Conservation (phyloP, 495 filamentous ascomycete genomes). For the Xylaria bambusicola region DNA sequence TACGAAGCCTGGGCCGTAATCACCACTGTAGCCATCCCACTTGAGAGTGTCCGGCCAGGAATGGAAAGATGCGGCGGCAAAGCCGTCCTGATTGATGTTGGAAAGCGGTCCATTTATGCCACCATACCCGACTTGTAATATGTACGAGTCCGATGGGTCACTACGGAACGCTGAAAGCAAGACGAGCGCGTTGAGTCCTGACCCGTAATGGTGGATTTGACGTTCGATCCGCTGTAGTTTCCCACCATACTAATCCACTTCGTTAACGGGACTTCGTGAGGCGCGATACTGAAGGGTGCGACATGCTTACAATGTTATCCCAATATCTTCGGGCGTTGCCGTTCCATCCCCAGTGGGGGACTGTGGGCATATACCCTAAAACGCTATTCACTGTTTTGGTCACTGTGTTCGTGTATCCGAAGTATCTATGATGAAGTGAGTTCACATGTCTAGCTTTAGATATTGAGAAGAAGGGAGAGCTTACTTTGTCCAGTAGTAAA, state of each 20-base stretch:
- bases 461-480: not conserved
- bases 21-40: slow-evolving; percentile 56
- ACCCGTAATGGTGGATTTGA: slow-evolving; percentile 60
- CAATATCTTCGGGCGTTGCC: slow-evolving; percentile 57
- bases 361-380: slow-evolving; percentile 52
- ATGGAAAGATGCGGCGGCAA: slow-evolving; percentile 53
- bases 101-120: slow-evolving; percentile 49
- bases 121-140: slow-evolving; percentile 51
- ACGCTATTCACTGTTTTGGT: slow-evolving; percentile 52
- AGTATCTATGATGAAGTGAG: slow-evolving; percentile 36
- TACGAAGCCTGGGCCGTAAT: slow-evolving; percentile 54
- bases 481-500: slow-evolving; percentile 54
- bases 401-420: slow-evolving; percentile 41
- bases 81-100: slow-evolving; percentile 54
- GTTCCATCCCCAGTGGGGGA: slow-evolving; percentile 58
- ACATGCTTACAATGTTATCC: slow-evolving; percentile 45
- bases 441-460: not conserved
- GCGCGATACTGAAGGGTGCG: not conserved
- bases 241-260: slow-evolving; percentile 36
- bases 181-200: slow-evolving; percentile 52
- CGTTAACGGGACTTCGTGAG: not conserved
- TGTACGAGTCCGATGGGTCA: slow-evolving; percentile 38
- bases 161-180: slow-evolving; percentile 48
- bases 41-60: slow-evolving; percentile 51
- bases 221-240: slow-evolving; percentile 54